Conservation (phyloP, 306 rosid genomes). For the Corylus avellana region DNA sequence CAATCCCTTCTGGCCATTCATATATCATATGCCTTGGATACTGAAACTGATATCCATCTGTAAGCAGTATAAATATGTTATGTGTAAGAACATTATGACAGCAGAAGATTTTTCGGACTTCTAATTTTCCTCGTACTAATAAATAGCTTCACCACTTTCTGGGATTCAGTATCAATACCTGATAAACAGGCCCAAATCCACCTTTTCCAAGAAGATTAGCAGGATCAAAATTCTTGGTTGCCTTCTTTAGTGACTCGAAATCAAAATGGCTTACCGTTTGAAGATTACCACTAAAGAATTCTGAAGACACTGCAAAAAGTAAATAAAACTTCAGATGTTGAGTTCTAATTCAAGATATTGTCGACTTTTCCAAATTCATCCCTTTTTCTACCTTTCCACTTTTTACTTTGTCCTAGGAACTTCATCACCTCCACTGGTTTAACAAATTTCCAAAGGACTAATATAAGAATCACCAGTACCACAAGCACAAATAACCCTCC, state of each 20-base stretch:
- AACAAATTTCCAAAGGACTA: constrained; percentile 48
- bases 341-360: constrained; percentile 1
- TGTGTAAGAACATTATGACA: not conserved
- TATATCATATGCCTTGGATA: not conserved
- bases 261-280: constrained; percentile 63
- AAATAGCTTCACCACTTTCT: constrained; percentile 2
- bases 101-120: not conserved
- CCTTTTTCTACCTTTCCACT: constrained; percentile 46
- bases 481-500: constrained; percentile 57
- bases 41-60: not conserved
- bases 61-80: not conserved
- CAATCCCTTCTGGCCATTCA: not conserved
- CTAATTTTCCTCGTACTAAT: not conserved
- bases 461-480: constrained; percentile 48
- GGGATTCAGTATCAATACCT: constrained; percentile 53
- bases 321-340: constrained; percentile 5
- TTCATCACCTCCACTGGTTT: constrained; percentile 40
- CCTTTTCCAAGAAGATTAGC: constrained; percentile 84
- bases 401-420: constrained; percentile 20
- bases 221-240: constrained; percentile 68
- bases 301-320: constrained; percentile 46
- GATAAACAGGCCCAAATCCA: constrained; percentile 95
- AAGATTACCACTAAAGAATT: constrained; percentile 60
- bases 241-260: constrained; percentile 62
- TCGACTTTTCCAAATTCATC: constrained; percentile 1